Evolutionary conservation across 192 early-diverging fungal genomes (phyloP), one percentile per base, ranked within the genome.

Genomic region (Geosiphon pyriformis): DNA sequence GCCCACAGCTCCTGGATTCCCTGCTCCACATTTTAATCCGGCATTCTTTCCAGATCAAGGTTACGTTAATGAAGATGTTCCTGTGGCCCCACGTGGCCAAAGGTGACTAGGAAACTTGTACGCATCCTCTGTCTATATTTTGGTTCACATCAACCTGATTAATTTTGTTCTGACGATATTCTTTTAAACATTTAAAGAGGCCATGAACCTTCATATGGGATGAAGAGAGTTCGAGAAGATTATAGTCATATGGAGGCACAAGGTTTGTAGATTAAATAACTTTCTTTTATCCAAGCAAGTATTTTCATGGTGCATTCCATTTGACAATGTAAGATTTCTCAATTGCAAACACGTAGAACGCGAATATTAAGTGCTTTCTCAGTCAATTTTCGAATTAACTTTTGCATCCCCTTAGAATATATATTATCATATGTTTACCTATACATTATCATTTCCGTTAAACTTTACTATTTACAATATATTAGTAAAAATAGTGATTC

Each of bases 11-110:
- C 62, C 57, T 60, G 59, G 64, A 53, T 75, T 33, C 42, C 61
- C 66, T n/a, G 75, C 72, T 35, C 72, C 72, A 64, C 72, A 76
- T 61, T 70, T 76, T 61, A 76, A 76, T 67, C 75, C 75, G 8
- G 75, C 75, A 53, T 76, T 76, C 48, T 76, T 76, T 59, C 37
- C 37, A 10, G 75, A 76, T 54, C 68, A 70, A 49, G 65, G 65
- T 30, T 67, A 25, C 26, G 65, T 46, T 11, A 50, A 50, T 30
- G 42, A 42, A 23, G 65, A 67, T 29, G 65, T 67, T 37, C 65
- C 65, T 30, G 65, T 67, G 18, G 65, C 65, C 37, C 65, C 65
- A 47, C 52, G 65, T 46, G 65, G 65, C 30, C 65, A 57, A 67
- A 67, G 65, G 65, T 67, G 57, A 50, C 48, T 61, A 35, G 17